Evolutionary conservation across 2,329 filamentous ascomycete genomes (phyloP).

Genomic region (Boeremia lycopersici): DNA sequence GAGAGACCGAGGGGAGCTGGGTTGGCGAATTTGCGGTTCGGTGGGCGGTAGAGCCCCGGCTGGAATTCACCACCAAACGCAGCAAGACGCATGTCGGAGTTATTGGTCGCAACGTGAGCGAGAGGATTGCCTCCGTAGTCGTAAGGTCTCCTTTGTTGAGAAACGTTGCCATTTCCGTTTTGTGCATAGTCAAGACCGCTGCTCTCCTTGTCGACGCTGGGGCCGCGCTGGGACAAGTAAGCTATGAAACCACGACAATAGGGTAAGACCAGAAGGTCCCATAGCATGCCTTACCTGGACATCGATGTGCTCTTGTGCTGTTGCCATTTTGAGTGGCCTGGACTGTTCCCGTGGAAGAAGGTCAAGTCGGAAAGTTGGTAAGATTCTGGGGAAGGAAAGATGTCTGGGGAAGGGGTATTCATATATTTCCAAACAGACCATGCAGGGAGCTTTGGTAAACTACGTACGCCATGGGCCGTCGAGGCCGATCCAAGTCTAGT

Average conservation of each 20-base stretch:
- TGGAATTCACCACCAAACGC: constrained; percentile 61
- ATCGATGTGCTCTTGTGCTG: constrained; percentile 47
- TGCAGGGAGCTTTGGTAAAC: constrained; percentile 33
- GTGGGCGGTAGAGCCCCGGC: constrained; percentile 55
- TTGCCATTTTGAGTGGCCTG: constrained; percentile 47
- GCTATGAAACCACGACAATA: not conserved
- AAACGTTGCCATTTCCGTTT: constrained; percentile 22
- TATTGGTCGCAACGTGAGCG: constrained; percentile 56
- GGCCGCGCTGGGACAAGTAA: constrained; percentile 28
- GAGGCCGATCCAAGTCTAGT: constrained; percentile 28
- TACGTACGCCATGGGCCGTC: constrained; percentile 42
- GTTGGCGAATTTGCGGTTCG: constrained; percentile 60
- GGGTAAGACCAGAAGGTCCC: not conserved
- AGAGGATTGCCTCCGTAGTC: constrained; percentile 60
- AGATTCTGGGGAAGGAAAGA: constrained; percentile 32
- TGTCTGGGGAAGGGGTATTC: constrained; percentile 38
- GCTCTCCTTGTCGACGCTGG: constrained; percentile 39
- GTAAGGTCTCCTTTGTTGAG: constrained; percentile 53
- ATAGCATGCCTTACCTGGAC: constrained; percentile 30
- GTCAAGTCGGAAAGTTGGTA: constrained; percentile 7
- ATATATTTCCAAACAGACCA: constrained; percentile 41
- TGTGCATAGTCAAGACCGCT: constrained; percentile 51
- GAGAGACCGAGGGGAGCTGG: constrained; percentile 66
- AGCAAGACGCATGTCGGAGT: constrained; percentile 52
- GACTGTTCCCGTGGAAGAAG: not conserved